Evolutionary conservation across 768 basidiomycete species (phyloP).

Genomic region (Amanita jacksonii): DNA sequence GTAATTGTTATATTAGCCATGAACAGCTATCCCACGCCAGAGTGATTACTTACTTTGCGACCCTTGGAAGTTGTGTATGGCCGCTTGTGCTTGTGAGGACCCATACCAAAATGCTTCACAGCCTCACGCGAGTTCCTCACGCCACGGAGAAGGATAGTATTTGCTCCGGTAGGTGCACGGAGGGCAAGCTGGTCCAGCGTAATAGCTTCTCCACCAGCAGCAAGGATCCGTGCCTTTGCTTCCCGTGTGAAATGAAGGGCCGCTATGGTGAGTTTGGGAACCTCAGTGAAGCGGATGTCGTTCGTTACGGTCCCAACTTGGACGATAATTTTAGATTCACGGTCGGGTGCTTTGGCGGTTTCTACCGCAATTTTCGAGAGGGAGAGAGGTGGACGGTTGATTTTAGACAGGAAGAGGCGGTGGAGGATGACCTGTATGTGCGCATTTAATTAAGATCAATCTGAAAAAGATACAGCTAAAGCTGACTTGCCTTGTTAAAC

Average conservation of each 20-base stretch:
- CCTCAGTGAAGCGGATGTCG: constrained; percentile 75
- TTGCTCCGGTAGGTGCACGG: constrained; percentile 88
- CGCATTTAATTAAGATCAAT: neutral
- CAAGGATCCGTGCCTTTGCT: constrained; percentile 91
- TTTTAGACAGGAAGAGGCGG: constrained; percentile 93
- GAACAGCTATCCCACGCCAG: neutral
- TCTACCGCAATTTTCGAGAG: constrained; percentile 88
- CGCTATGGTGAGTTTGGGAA: constrained; percentile 89
- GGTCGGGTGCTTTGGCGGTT: constrained; percentile 55
- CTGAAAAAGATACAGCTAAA: constrained; percentile 3
- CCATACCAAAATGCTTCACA: constrained; percentile 97
- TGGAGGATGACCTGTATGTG: constrained; percentile 74
- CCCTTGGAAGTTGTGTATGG: constrained; percentile 94
- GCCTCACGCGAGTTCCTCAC: constrained; percentile 91
- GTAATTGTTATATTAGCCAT: constrained; percentile 6
- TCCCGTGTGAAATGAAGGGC: constrained; percentile 91
- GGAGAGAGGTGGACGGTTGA: constrained; percentile 94
- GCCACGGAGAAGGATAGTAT: constrained; percentile 90
- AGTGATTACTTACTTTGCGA: constrained; percentile 56
- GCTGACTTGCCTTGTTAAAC: constrained; percentile 81
- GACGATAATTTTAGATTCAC: constrained; percentile 78
- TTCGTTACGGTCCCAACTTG: constrained; percentile 90
- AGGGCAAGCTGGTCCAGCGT: constrained; percentile 97
- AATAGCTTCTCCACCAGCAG: constrained; percentile 89
- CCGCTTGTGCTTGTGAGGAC: constrained; percentile 98